phyloP scores from a whole-genome alignment of 495 filamentous ascomycete species.

The Penicillium arizonense region DNA sequence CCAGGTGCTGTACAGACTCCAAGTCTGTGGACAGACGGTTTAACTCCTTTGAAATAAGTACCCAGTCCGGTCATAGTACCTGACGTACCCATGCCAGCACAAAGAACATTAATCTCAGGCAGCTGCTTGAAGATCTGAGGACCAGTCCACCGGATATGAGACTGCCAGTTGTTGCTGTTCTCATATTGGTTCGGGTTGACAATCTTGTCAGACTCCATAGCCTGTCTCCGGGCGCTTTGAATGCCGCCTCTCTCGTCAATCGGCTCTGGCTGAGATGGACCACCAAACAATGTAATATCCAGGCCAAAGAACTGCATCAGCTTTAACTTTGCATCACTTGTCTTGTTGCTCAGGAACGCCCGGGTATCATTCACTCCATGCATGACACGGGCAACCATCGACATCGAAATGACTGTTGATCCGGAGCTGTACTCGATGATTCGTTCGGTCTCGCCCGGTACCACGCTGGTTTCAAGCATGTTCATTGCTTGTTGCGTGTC shows the following conservation, averaged over 20 bases:
- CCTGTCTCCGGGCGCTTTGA: conserved; percentile 39
- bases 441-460: conserved; percentile 41
- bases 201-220: conserved; percentile 35
- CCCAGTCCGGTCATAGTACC: conserved; percentile 56
- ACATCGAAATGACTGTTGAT: conserved; percentile 60
- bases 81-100: conserved; percentile 56
- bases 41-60: conserved; percentile 50
- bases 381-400: conserved; percentile 53
- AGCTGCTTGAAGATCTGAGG: conserved; percentile 57
- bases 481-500: conserved; percentile 44
- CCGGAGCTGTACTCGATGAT: conserved; percentile 63
- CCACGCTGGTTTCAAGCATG: conserved; percentile 49
- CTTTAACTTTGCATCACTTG: conserved; percentile 48
- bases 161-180: conserved; percentile 57
- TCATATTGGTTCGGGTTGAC: conserved; percentile 60
- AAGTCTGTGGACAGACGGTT: conserved; percentile 49
- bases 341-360: conserved; percentile 63
- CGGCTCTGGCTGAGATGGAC: conserved; percentile 57
- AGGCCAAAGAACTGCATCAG: conserved; percentile 61
- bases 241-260: conserved; percentile 54
- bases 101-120: conserved; percentile 57
- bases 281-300: conserved; percentile 55
- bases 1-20: conserved; percentile 56
- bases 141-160: conserved; percentile 61
- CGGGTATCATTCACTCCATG: conserved; percentile 51